Evolutionary conservation across 2,329 filamentous ascomycete species (phyloP).

Genomic region (Biscogniauxia sp.): DNA sequence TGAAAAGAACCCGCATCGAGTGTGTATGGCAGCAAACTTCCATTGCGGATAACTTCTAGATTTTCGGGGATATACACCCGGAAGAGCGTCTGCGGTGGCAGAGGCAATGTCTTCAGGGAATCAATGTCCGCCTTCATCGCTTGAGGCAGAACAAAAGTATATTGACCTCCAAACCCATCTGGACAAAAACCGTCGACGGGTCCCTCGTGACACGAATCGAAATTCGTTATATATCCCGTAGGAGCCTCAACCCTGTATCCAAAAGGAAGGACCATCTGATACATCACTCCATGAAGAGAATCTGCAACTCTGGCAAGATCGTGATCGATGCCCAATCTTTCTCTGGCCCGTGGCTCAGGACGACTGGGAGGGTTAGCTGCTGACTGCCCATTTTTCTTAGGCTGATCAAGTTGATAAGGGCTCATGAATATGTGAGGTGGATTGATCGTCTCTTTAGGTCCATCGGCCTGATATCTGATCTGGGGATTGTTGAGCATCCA

Average conservation of each 20-base stretch:
- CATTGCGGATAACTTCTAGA: background rate
- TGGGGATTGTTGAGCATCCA: background rate
- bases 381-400: background rate
- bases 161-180: background rate
- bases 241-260: conserved; percentile 1
- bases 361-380: background rate
- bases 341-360: background rate
- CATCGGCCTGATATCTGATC: background rate
- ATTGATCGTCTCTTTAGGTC: background rate
- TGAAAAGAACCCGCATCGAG: background rate
- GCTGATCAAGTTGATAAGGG: background rate
- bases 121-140: too few relatives aligned
- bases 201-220: background rate
- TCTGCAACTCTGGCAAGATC: background rate
- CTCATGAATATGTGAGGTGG: background rate
- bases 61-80: background rate
- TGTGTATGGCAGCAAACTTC: background rate
- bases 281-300: background rate
- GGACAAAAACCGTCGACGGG: background rate
- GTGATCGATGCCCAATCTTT: background rate
- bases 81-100: background rate
- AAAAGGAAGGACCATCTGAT: background rate
- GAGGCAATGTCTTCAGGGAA: background rate
- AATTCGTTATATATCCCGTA: background rate
- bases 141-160: background rate